Evolutionary conservation across 306 rosid species (phyloP), one percentile per base, ranked within the genome.

Genomic region (Prunus fruticosa): DNA sequence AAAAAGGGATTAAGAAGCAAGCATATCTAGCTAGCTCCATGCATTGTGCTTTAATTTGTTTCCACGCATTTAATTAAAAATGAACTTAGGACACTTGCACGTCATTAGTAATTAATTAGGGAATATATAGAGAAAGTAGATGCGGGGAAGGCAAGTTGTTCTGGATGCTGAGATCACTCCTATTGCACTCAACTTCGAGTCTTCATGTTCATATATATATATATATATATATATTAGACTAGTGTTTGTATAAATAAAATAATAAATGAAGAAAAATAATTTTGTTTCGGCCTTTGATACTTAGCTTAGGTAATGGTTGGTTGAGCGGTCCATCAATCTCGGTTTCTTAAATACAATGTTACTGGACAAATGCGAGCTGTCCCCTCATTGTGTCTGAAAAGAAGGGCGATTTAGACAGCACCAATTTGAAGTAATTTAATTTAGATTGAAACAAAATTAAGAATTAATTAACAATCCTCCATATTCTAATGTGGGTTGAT

Each of bases 261-360:
- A 32, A 32, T 32, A 32, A 5, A 32, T 32, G 7, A 32, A 32
- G 38, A 32, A 32, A 4, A 34, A 34, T 34, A 34, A 6, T 34
- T 34, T 34, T 34, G 41, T 34, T 34, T 34, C 41, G 5, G 41
- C 46, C 16, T 67, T 23, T 4, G 64, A 23, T 14, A 19, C 64
- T 58, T 11, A 6, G 34, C 64, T 58, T 23, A 58, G 14, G 27
- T 58, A 25, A 34, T 0, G 27, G 64, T 14, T 49, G 19, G 11
- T 23, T 16, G 9, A 69, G 43, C 18, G 13, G 74, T 70, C 32
- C 64, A 71, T 71, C 52, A 32, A 32, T 71, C 52, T 54, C 76
- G 38, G 51, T 54, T 71, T 54, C 46, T 13, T 62, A 62, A 6
- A 5, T 28, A 15, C 67, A 13, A 28, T 14, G 20, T 28, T 62